phyloP scores from a whole-genome alignment of 257 asterid genomes.

The Solanum bulbocastanum region DNA sequence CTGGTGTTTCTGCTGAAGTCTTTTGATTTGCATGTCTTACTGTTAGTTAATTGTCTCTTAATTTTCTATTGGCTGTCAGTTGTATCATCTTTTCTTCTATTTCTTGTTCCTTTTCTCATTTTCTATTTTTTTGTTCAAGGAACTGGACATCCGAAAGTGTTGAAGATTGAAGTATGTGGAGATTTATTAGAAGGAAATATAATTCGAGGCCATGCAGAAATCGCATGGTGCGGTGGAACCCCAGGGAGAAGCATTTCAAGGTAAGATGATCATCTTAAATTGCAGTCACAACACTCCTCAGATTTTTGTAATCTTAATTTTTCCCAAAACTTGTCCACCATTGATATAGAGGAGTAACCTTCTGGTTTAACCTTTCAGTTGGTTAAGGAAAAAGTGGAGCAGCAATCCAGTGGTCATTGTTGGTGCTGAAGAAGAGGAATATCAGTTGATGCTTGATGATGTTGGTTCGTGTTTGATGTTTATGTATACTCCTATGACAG shows the following conservation, averaged over 20 bases:
- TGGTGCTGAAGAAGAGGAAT: constrained; percentile 91
- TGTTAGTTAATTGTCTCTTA: neutral
- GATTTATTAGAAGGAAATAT: constrained; percentile 83
- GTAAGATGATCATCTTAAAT: constrained; percentile 27
- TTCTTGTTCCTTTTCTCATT: neutral
- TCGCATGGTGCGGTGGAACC: constrained; percentile 98
- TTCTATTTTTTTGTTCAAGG: constrained; percentile 36
- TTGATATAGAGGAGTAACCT: neutral
- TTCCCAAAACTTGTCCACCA: neutral
- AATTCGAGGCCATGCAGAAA: constrained; percentile 61
- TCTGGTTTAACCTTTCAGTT: constrained; percentile 33
- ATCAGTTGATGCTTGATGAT: constrained; percentile 68
- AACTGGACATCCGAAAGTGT: constrained; percentile 82
- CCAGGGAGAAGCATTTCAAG: constrained; percentile 95
- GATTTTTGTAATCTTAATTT: neutral
- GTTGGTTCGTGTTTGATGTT: constrained; percentile 81
- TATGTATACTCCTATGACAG: constrained; percentile 95
- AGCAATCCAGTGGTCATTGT: constrained; percentile 76
- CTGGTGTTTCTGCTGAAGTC: neutral
- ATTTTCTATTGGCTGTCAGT: neutral
- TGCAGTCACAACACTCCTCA: neutral
- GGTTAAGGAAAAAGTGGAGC: constrained; percentile 93
- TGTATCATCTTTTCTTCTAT: neutral
- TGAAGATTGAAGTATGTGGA: constrained; percentile 73
- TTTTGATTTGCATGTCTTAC: neutral